A percentile compares a stretch with the other conserved stretches of the same genome.
phyloP scores from a whole-genome alignment of 1,284 basidiomycete genomes.

The Apiotrichum brassicae region DNA sequence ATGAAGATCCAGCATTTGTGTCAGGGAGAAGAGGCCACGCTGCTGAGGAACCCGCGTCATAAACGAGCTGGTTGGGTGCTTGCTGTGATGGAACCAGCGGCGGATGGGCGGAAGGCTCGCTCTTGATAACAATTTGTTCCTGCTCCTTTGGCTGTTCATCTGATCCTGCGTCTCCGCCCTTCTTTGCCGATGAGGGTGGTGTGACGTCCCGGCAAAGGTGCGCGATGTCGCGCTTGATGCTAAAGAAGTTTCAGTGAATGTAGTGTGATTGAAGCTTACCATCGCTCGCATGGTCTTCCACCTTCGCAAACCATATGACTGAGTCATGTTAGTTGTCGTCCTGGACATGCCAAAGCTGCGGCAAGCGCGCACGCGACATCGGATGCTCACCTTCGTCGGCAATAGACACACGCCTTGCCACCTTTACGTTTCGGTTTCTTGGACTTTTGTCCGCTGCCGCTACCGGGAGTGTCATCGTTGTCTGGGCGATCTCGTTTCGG shows the following conservation, averaged over 20 bases:
- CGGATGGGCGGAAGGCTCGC: background rate
- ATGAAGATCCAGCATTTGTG: slow-evolving; percentile 8
- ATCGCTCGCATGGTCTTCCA: slow-evolving; percentile 73
- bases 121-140: background rate
- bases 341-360: background rate
- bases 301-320: slow-evolving; percentile 78
- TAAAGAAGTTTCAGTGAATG: slow-evolving; percentile 37
- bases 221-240: slow-evolving; percentile 85
- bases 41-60: slow-evolving; percentile 8
- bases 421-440: slow-evolving; percentile 52
- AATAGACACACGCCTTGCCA: slow-evolving; percentile 83
- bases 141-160: background rate
- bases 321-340: slow-evolving; percentile 3
- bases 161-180: background rate
- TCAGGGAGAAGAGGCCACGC: slow-evolving; percentile 40
- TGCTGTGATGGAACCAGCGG: background rate
- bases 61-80: slow-evolving; percentile 2
- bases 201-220: slow-evolving; percentile 84
- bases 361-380: background rate
- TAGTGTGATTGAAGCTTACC: slow-evolving; percentile 55
- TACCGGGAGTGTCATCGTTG: background rate
- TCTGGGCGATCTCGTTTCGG: background rate
- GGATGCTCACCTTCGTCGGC: slow-evolving; percentile 61
- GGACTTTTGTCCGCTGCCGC: slow-evolving; percentile 33
- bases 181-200: slow-evolving; percentile 46